These are phyloP conservation scores for Xylaria castorea DNA, from an alignment of 495 filamentous ascomycete genomes.

Conservation along the genomic window DNA sequence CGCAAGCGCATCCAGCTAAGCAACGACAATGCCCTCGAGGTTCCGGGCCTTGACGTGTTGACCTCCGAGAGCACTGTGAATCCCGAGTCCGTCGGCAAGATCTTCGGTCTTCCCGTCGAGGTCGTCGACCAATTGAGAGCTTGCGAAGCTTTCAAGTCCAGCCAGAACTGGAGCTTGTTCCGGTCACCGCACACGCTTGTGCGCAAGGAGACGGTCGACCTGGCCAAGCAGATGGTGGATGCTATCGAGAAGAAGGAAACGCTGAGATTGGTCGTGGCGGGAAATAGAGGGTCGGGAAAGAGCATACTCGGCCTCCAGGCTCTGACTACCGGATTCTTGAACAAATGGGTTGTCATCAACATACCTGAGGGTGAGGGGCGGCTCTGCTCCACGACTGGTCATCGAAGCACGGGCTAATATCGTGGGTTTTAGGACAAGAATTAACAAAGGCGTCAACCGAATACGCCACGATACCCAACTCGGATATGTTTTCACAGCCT, in stretches of 20 bases:
- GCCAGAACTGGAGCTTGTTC: slow-evolving; percentile 89
- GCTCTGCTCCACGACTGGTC: background rate
- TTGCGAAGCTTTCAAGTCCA: slow-evolving; percentile 87
- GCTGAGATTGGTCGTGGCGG: slow-evolving; percentile 72
- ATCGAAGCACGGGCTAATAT: slow-evolving; percentile 19
- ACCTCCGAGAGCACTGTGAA: slow-evolving; percentile 61
- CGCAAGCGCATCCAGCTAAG: slow-evolving; percentile 89
- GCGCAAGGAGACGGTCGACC: slow-evolving; percentile 73
- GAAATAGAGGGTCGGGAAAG: slow-evolving; percentile 79
- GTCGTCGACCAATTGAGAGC: slow-evolving; percentile 80
- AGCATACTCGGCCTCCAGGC: slow-evolving; percentile 85
- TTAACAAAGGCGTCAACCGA: slow-evolving; percentile 77
- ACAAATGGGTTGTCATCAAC: slow-evolving; percentile 86
- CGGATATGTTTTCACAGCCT: slow-evolving; percentile 75
- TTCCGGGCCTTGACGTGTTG: slow-evolving; percentile 68
- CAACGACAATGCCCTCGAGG: slow-evolving; percentile 88
- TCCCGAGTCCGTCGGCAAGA: slow-evolving; percentile 61
- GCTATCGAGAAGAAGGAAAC: slow-evolving; percentile 63
- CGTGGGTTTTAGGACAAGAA: slow-evolving; percentile 69
- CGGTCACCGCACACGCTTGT: slow-evolving; percentile 76
- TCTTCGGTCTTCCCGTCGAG: slow-evolving; percentile 72
- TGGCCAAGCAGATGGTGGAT: slow-evolving; percentile 65
- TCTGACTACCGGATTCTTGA: slow-evolving; percentile 80
- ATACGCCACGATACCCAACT: slow-evolving; percentile 71
- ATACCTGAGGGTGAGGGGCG: slow-evolving; percentile 80